Percentiles rank a stretch among this genome's conserved stretches.
Evolutionary conservation across 2,329 filamentous ascomycete species (phyloP).

Genomic region (Pyrenophora teres): DNA sequence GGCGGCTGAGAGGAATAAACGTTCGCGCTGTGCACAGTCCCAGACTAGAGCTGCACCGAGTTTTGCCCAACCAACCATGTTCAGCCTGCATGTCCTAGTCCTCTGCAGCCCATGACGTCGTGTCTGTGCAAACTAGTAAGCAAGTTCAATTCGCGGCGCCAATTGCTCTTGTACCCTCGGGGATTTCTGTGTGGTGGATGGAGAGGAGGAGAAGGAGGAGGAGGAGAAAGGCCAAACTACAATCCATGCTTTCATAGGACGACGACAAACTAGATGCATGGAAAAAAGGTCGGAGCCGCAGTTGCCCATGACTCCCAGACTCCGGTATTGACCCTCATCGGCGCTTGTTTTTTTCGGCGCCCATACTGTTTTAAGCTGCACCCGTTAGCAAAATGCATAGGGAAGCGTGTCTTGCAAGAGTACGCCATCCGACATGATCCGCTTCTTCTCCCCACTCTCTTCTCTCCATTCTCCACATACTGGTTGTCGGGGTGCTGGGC

Average conservation of each 20-base stretch:
- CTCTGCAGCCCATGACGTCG: constrained; percentile 7
- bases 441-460: constrained; percentile 1
- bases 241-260: too few species aligned
- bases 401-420: constrained; percentile 10
- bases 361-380: constrained; percentile 7
- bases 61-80: constrained; percentile 2
- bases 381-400: not conserved
- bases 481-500: not conserved
- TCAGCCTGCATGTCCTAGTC: not conserved
- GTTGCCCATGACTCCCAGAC: not conserved
- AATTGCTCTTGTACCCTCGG: not conserved
- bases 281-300: too few species aligned
- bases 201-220: too few species aligned
- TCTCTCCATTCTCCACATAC: constrained; percentile 6
- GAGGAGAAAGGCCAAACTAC: too few species aligned
- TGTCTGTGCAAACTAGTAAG: too few species aligned
- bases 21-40: too few species aligned
- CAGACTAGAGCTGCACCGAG: not conserved
- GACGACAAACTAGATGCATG: too few species aligned
- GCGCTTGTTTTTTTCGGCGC: constrained; percentile 2
- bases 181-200: too few species aligned
- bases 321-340: not conserved
- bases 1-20: not conserved
- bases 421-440: constrained; percentile 12
- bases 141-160: constrained; percentile 9